Percentiles rank a stretch among this genome's conserved stretches.
Conservation (phyloP, 2,329 filamentous ascomycete genomes). For the Fusarium sp. region DNA sequence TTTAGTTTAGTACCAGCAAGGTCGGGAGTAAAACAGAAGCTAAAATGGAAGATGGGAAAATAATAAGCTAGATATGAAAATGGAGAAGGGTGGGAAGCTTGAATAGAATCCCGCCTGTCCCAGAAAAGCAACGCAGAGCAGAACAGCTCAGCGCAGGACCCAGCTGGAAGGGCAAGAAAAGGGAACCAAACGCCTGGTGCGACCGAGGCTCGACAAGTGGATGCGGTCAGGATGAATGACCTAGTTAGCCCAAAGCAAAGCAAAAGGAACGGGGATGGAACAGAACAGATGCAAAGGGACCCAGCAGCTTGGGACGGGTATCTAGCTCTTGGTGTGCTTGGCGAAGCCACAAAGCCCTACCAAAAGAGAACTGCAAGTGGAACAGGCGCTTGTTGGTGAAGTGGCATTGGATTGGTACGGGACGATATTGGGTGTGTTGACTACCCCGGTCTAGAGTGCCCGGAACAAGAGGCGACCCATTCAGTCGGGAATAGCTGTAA, state of each 20-base stretch:
- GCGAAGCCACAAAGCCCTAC: conserved; percentile 43
- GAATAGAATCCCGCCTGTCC: conserved; percentile 33
- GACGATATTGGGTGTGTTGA: conserved; percentile 24
- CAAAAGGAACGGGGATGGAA: conserved; percentile 3
- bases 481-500: conserved; percentile 33
- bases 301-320: conserved; percentile 50
- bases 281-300: conserved; percentile 31
- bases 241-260: conserved; percentile 18
- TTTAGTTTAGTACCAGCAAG: conserved; percentile 9
- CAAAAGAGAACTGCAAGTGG: conserved; percentile 27
- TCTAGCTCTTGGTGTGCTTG: conserved; percentile 46
- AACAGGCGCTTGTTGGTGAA: conserved; percentile 28
- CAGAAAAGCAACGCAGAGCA: conserved; percentile 10
- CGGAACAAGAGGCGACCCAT: conserved; percentile 39
- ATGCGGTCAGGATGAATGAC: conserved; percentile 27
- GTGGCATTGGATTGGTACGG: conserved; percentile 30
- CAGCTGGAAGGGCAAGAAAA: conserved; percentile 18
- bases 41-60: conserved; percentile 22
- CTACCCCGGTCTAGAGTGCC: conserved; percentile 31
- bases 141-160: conserved; percentile 9
- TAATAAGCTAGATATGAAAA: conserved; percentile 41
- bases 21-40: conserved; percentile 13
- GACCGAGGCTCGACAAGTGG: conserved; percentile 36
- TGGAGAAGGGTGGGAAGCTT: conserved; percentile 41
- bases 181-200: conserved; percentile 37